These are phyloP conservation scores for Pseudogymnoascus sp. DNA, from an alignment of 2,329 filamentous ascomycete species.

Conservation along the genomic window DNA sequence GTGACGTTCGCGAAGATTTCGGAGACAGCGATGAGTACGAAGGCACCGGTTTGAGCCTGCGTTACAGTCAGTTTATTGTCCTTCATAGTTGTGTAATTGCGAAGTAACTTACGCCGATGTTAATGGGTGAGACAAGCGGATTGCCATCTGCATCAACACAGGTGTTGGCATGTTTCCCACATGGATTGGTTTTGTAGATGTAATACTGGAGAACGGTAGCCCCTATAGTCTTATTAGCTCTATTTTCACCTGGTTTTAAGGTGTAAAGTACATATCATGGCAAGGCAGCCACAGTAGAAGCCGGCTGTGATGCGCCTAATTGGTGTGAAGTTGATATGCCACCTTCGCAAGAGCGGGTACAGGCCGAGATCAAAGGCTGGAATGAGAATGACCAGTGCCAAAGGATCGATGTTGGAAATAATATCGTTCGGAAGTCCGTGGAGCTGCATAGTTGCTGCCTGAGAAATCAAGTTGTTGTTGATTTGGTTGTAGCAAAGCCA, in stretches of 20 bases:
- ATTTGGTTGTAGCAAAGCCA: constrained; percentile 8
- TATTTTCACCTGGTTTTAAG: no score
- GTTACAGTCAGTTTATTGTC: constrained; percentile 18
- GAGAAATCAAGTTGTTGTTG: constrained; percentile 39
- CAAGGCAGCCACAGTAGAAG: constrained; percentile 39
- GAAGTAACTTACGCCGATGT: constrained; percentile 26
- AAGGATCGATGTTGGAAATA: constrained; percentile 67
- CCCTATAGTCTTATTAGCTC: no score
- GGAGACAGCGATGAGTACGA: constrained; percentile 48
- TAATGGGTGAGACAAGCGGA: constrained; percentile 32
- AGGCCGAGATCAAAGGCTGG: constrained; percentile 60
- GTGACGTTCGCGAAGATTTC: constrained; percentile 61
- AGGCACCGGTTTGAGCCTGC: constrained; percentile 37
- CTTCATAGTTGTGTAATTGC: no score
- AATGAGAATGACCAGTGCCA: constrained; percentile 67
- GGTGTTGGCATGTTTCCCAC: constrained; percentile 36
- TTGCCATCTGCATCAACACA: constrained; percentile 20
- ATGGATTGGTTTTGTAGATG: constrained; percentile 55
- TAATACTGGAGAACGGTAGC: constrained; percentile 48
- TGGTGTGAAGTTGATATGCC: constrained; percentile 59
- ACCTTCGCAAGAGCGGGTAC: constrained; percentile 59
- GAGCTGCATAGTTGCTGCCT: constrained; percentile 50
- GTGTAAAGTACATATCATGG: no score
- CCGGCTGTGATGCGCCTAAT: constrained; percentile 67
- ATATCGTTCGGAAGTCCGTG: constrained; percentile 72